A percentile compares a stretch with the other conserved stretches of the same genome.
phyloP scores from a whole-genome alignment of 2,329 filamentous ascomycete genomes.

The Botrytis porri region DNA sequence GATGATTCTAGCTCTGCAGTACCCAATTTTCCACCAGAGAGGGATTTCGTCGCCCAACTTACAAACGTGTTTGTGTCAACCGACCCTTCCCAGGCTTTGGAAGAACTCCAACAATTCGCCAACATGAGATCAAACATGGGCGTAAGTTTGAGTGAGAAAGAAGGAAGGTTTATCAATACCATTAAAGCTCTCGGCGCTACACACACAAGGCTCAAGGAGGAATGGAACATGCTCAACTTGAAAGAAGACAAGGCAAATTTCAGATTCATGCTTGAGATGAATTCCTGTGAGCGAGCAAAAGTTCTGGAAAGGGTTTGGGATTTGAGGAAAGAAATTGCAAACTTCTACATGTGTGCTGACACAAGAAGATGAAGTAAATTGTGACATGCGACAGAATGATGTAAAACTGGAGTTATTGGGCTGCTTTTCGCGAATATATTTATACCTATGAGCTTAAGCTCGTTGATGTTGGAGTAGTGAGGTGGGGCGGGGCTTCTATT shows the following conservation, averaged over 20 bases:
- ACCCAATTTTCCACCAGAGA: background rate
- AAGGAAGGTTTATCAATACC: background rate
- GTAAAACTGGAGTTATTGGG: background rate
- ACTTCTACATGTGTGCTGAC: background rate
- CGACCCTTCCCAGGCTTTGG: background rate
- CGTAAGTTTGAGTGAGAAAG: background rate
- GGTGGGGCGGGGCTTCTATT: background rate
- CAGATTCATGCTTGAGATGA: background rate
- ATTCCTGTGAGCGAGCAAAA: background rate
- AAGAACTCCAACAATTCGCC: background rate
- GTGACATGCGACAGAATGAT: background rate
- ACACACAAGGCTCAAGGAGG: background rate
- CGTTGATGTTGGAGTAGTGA: background rate
- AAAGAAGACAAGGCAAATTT: background rate
- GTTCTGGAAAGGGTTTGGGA: background rate
- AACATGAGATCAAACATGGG: background rate
- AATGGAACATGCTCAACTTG: background rate
- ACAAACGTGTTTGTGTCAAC: background rate
- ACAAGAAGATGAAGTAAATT: background rate
- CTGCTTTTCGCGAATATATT: background rate
- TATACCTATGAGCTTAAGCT: background rate
- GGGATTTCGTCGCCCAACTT: background rate
- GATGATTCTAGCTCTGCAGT: background rate
- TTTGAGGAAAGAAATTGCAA: background rate
- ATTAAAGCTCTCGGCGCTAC: background rate